Evolutionary conservation across 1,284 basidiomycete species (phyloP), one percentile per base, ranked within the genome.

Genomic region (Apiotrichum montevideense): DNA sequence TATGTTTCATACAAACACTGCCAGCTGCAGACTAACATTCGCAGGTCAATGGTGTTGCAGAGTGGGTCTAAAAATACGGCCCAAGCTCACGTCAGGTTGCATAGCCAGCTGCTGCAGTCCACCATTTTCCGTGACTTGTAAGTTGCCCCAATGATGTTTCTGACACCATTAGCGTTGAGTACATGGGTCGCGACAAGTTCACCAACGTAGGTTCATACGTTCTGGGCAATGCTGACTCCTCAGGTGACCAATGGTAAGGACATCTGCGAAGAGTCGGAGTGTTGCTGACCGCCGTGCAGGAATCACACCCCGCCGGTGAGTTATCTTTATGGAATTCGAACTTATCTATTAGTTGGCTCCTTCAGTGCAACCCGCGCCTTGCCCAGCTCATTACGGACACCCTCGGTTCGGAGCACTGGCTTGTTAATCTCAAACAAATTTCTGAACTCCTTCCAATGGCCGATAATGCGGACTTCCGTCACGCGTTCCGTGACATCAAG

Each of bases 1-100:
- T 67, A 39, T 39, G 54, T 51, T 7, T 15, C 29, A 29, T 15
- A 5, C 29, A 29, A 29, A 29, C 29, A 29, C 15, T 44, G 8
- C 13, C 9, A 10, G 4, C 5, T 10, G 21, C 49, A n/a, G 8
- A 14, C 46, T 56, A 11, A 51, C 39, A 9, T 5, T 21, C 4
- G 1, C 39, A 63, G 66, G 87, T 94, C 68, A 96, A 96, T 68
- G 92, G 93, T 72, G 93, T 96, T 29, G 92, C 93, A n/a, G 92
- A 93, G 79, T 62, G 43, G 29, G 60, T 54, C 14, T n/a, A 29
- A 6, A 11, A 11, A 6, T 9, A 7, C 3, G 14, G 10, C 3
- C 35, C 6, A 3, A 37, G 6, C 54, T 55, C 9, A 59, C 43
- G 1, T 14, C 7, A 62, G 60, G 40, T 84, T 89, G 1, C 80